These are phyloP conservation scores for Microcos paniculata DNA, from an alignment of 345 rosid genomes.

Conservation along the genomic window DNA sequence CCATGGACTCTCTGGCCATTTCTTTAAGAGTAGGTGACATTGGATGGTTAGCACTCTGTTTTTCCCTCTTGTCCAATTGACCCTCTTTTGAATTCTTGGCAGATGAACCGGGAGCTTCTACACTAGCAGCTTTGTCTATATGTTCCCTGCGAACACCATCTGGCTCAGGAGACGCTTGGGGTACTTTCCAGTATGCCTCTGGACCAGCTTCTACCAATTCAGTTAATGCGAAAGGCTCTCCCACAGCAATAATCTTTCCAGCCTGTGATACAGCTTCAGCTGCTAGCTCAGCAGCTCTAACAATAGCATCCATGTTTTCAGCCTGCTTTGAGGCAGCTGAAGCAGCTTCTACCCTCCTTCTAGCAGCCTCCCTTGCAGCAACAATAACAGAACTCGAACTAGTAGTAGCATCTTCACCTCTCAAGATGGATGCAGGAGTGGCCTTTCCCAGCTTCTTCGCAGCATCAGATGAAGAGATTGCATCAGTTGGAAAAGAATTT, in stretches of 20 bases:
- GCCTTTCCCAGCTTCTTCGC: conserved; percentile 39
- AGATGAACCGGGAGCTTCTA: conserved; percentile 26
- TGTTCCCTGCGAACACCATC: conserved; percentile 29
- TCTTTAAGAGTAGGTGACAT: conserved; percentile 33
- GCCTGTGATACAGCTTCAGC: conserved; percentile 94
- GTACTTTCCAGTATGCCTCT: conserved; percentile 67
- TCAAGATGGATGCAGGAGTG: conserved; percentile 58
- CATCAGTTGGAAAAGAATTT: conserved; percentile 31
- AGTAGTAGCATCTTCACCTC: conserved; percentile 45
- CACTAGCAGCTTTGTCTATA: conserved; percentile 17
- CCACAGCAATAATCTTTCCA: conserved; percentile 86
- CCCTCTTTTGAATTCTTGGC: conserved; percentile 25
- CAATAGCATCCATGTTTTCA: conserved; percentile 87
- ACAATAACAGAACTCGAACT: conserved; percentile 61
- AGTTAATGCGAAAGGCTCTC: conserved; percentile 59
- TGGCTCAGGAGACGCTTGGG: conserved; percentile 39
- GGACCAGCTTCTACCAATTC: conserved; percentile 72
- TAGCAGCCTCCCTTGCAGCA: conserved; percentile 84
- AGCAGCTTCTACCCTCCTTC: conserved; percentile 81
- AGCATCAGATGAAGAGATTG: conserved; percentile 29
- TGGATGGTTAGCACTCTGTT: conserved; percentile 33
- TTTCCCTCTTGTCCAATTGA: conserved; percentile 35
- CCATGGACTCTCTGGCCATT: conserved; percentile 34
- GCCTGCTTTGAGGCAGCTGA: conserved; percentile 90
- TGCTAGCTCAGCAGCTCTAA: conserved; percentile 95